Evolutionary conservation across 208 protist species (phyloP).

Genomic region (Borovskyia barvae): DNA sequence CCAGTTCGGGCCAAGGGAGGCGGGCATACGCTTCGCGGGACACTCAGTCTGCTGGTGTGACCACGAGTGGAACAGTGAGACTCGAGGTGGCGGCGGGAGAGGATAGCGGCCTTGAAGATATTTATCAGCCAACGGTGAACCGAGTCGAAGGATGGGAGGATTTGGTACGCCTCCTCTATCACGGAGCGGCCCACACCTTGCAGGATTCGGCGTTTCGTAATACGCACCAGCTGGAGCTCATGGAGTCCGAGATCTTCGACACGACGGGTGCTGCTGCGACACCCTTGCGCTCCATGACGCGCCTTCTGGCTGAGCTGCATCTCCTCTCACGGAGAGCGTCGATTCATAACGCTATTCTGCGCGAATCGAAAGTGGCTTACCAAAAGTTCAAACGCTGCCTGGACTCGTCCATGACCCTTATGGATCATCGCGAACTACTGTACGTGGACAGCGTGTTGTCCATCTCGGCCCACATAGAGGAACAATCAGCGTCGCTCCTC

Average conservation of each 20-base stretch:
- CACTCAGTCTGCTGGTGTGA: neutral
- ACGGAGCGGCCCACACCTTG: constrained; percentile 31
- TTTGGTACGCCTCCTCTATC: constrained; percentile 38
- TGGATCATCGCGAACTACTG: constrained; percentile 32
- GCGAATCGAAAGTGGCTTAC: constrained; percentile 41
- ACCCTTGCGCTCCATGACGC: constrained; percentile 19
- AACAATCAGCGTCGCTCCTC: constrained; percentile 55
- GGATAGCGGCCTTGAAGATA: neutral
- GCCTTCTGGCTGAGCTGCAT: constrained; percentile 44
- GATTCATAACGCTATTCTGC: constrained; percentile 41
- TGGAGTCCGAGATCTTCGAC: constrained; percentile 47
- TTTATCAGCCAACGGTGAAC: constrained; percentile 4
- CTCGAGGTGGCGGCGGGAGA: constrained; percentile 8
- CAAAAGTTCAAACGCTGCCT: constrained; percentile 32
- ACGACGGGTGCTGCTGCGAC: constrained; percentile 3
- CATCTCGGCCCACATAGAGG: constrained; percentile 39
- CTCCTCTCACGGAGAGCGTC: constrained; percentile 39
- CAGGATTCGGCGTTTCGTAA: constrained; percentile 31
- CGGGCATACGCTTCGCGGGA: neutral
- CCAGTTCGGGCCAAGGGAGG: neutral
- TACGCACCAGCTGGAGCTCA: constrained; percentile 42
- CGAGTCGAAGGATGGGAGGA: constrained; percentile 34
- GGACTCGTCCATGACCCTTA: constrained; percentile 14
- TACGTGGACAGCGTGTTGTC: constrained; percentile 36
- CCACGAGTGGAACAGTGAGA: neutral